Evolutionary conservation across 2,329 filamentous ascomycete genomes (phyloP), one percentile per base, ranked within the genome.

Genomic region (Coniochaeta hoffmannii): DNA sequence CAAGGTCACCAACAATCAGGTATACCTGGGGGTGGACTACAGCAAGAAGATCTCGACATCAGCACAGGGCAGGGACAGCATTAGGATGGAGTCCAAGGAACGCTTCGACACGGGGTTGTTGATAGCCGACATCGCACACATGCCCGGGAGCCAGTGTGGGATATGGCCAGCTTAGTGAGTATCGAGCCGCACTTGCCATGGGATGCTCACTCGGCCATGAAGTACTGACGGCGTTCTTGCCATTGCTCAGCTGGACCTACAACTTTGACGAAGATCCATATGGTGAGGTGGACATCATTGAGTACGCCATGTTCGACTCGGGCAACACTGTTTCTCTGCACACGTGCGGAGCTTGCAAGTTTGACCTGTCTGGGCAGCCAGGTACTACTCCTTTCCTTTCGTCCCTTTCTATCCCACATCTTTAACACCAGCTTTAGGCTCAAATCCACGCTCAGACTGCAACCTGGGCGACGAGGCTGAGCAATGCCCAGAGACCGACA

Each of bases 251-350:
- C 68, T 81, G 78, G 78, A 74, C 76, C 53, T 73, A 73, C 51
- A 77, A 77, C 32, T 62, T 69, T 32, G 66, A 75, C 58, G 88
- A 85, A 85, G 85, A 85, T 11, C 69, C 66, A 24, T 74, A 75
- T 56, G 86, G 85, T 56, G 85, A 88, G 69, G 77, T 88, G 59
- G 85, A 88, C 64, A 81, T 89, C 58, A 82, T 86, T 60, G 85
- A 89, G 71, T 79, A 79, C 53, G 84, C 84, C 67, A 87, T 87
- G 68, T 65, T 74, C 53, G 74, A 78, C 34, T 60, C 67, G 4
- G 68, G 68, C 53, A 85, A 87, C 69, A 69, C 73, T 54, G 77
- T 88, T 65, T 79, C 83, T 28, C 66, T 87, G 36, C 81, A 87
- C 69, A 83, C 82, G 65, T 78, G 61, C 55, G 66, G 64, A 63